Percentiles rank a stretch among this genome's conserved stretches.
Conservation (phyloP, 495 filamentous ascomycete genomes). For the Aspergillus leporis region DNA sequence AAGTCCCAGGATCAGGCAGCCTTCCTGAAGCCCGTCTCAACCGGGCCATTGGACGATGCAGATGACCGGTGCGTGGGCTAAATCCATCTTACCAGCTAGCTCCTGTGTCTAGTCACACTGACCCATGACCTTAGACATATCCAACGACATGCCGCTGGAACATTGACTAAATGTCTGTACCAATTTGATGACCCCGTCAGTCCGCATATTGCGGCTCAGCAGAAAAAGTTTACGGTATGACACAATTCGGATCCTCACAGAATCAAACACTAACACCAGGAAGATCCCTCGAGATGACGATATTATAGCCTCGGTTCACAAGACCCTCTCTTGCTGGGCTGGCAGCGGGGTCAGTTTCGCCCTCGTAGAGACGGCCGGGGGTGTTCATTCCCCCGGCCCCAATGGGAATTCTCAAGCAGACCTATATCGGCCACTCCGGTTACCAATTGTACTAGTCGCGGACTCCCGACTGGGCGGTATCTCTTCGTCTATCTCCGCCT, state of each 20-base stretch:
- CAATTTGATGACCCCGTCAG: conserved; percentile 72
- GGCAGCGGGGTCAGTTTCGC: conserved; percentile 40
- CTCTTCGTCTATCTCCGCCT: conserved; percentile 70
- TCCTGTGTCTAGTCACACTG: conserved; percentile 2
- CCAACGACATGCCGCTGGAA: conserved; percentile 49
- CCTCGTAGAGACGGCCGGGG: conserved; percentile 76
- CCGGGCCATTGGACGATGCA: conserved; percentile 63
- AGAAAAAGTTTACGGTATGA: conserved; percentile 31
- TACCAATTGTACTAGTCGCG: conserved; percentile 71
- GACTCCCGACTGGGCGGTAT: conserved; percentile 75
- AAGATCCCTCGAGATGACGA: conserved; percentile 49
- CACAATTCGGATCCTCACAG: not conserved
- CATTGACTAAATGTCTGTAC: conserved; percentile 58
- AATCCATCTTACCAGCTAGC: not conserved
- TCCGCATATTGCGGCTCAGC: conserved; percentile 66
- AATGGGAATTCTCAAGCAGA: conserved; percentile 75
- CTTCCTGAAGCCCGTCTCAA: conserved; percentile 78
- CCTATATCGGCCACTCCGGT: conserved; percentile 65
- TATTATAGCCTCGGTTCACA: conserved; percentile 47
- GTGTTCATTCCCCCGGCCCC: conserved; percentile 71
- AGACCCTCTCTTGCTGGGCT: conserved; percentile 46
- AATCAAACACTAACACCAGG: conserved; percentile 12
- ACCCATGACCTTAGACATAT: conserved; percentile 53
- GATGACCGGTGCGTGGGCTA: conserved; percentile 57
- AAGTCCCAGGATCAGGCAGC: conserved; percentile 44